phyloP scores from a whole-genome alignment of 768 basidiomycete genomes.

The Dacryopinax spathularia region DNA sequence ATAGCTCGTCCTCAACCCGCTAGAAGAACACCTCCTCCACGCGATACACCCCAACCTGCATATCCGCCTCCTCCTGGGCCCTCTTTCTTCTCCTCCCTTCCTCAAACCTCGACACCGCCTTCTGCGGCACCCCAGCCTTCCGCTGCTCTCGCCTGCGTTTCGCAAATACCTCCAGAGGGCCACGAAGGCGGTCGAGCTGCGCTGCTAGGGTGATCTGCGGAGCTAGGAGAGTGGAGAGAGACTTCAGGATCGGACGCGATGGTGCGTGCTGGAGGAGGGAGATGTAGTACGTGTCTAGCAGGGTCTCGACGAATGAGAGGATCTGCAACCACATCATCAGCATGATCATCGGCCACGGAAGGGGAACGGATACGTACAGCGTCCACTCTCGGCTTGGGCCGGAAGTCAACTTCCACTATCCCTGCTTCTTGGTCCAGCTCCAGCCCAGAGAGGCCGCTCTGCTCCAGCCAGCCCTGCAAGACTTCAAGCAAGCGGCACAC shows the following conservation, averaged over 20 bases:
- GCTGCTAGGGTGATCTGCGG: conserved; percentile 41
- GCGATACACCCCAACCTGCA: conserved; percentile 52
- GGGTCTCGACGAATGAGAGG: conserved; percentile 42
- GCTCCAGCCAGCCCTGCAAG: conserved; percentile 37
- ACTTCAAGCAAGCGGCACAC: conserved; percentile 33
- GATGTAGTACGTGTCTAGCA: conserved; percentile 62
- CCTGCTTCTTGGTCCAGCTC: background rate
- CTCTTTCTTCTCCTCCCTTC: conserved; percentile 30
- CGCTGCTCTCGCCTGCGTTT: conserved; percentile 13
- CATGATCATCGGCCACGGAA: background rate
- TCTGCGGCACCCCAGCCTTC: background rate
- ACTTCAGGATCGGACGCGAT: conserved; percentile 39
- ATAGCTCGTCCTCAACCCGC: no score
- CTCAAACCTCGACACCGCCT: background rate
- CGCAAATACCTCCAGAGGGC: conserved; percentile 48
- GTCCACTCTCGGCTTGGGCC: background rate
- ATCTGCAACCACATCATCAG: conserved; percentile 29
- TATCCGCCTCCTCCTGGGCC: conserved; percentile 37
- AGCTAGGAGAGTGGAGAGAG: conserved; percentile 37
- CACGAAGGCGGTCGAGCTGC: conserved; percentile 41
- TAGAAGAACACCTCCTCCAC: conserved; percentile 55
- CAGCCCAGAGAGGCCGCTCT: conserved; percentile 9
- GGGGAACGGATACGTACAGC: background rate
- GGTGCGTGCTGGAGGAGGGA: conserved; percentile 49
- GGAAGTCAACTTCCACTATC: background rate